Conservation (phyloP, 140 eudicot genomes). For the Cichorium intybus region DNA sequence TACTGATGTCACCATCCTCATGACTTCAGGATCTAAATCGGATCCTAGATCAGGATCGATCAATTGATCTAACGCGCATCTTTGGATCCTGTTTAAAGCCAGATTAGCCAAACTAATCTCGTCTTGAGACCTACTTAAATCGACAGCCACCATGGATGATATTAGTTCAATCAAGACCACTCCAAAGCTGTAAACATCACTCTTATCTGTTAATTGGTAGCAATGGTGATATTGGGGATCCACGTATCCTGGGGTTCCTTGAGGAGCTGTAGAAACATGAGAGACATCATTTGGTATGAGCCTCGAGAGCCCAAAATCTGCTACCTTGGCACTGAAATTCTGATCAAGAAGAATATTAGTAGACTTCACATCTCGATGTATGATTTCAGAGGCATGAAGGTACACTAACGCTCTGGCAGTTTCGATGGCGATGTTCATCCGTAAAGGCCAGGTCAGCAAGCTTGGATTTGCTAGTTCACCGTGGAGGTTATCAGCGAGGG, state of each 20-base stretch:
- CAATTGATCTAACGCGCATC: background rate
- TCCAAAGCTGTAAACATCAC: constrained; percentile 1
- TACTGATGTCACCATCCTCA: background rate
- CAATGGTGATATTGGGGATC: background rate
- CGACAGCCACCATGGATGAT: background rate
- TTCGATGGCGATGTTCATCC: background rate
- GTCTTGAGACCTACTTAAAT: background rate
- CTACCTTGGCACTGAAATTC: background rate
- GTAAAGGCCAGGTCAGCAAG: background rate
- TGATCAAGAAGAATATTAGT: background rate
- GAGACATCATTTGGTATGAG: background rate
- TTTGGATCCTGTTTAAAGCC: background rate
- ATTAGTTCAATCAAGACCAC: background rate
- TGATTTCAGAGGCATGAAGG: constrained; percentile 1
- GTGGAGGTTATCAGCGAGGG: constrained; percentile 66
- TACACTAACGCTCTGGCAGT: background rate
- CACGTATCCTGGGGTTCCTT: background rate
- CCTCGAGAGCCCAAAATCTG: background rate
- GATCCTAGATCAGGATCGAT: background rate
- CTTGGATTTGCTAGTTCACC: constrained; percentile 14
- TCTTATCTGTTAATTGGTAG: background rate
- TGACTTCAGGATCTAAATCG: background rate
- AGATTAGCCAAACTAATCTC: background rate
- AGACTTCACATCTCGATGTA: background rate
- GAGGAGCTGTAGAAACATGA: background rate